Evolutionary conservation across 257 asterid species (phyloP).

Genomic region (Eustoma russellianum): DNA sequence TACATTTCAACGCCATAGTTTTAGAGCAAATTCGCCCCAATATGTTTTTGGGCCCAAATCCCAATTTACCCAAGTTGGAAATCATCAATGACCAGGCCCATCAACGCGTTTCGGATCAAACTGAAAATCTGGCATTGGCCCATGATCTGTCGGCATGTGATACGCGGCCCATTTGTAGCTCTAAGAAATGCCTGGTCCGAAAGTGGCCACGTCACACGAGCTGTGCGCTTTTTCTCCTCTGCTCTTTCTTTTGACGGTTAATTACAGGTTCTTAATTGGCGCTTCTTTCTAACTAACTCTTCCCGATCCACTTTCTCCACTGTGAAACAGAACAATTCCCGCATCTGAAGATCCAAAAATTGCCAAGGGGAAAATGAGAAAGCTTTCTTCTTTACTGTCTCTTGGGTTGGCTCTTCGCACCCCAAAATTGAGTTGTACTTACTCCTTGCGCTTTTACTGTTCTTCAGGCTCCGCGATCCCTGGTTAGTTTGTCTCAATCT

Average conservation of each 20-base stretch:
- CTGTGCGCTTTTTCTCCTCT: background rate
- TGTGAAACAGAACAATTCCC: too few species aligned
- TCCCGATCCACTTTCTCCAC: background rate
- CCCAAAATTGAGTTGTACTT: conserved; percentile 19
- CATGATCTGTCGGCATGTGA: too few species aligned
- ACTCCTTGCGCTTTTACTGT: conserved; percentile 32
- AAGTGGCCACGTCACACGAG: conserved; percentile 7
- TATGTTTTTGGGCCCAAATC: too few species aligned
- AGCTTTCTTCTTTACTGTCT: conserved; percentile 24
- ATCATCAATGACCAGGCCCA: too few species aligned
- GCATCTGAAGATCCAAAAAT: too few species aligned
- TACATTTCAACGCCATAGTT: too few species aligned
- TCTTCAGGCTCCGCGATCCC: conserved; percentile 36
- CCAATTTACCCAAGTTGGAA: too few species aligned
- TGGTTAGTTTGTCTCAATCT: conserved; percentile 31
- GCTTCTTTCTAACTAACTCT: conserved; percentile 5
- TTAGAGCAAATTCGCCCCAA: too few species aligned
- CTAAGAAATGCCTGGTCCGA: conserved; percentile 10
- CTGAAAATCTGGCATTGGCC: too few species aligned
- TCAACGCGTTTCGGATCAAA: too few species aligned
- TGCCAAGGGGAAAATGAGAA: conserved; percentile 27
- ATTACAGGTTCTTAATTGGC: conserved; percentile 5
- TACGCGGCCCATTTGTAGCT: conserved; percentile 24
- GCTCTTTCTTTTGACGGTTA: background rate
- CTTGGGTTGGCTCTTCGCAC: conserved; percentile 23